phyloP scores from a whole-genome alignment of 2,329 filamentous ascomycete genomes.

The Pseudopithomyces maydicus region DNA sequence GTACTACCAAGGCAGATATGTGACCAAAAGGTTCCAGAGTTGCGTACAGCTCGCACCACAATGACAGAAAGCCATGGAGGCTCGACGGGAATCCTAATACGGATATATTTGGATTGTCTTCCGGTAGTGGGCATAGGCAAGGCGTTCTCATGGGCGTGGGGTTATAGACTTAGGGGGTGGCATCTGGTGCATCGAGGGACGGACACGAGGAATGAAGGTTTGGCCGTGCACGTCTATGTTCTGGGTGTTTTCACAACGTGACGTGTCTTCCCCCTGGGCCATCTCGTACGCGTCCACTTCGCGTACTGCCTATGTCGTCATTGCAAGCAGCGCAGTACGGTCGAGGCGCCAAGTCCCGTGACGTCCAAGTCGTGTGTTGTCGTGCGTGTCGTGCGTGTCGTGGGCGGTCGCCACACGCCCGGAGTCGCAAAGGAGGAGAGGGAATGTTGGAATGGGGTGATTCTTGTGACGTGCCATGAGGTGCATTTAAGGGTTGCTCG shows the following conservation, averaged over 20 bases:
- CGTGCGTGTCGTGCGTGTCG: background rate
- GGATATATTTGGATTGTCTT: background rate
- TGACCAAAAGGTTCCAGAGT: background rate
- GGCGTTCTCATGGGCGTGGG: background rate
- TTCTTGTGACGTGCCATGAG: constrained; percentile 8
- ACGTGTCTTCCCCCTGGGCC: background rate
- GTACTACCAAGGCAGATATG: background rate
- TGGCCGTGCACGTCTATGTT: background rate
- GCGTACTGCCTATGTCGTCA: constrained; percentile 4
- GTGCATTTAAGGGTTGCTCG: constrained; percentile 22
- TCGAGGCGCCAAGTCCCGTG: constrained; percentile 12
- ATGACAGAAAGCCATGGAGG: background rate
- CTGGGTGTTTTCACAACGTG: background rate
- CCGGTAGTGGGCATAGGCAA: background rate
- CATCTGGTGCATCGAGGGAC: background rate
- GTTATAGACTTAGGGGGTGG: background rate
- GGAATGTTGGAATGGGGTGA: background rate
- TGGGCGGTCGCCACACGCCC: background rate
- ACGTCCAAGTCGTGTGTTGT: background rate
- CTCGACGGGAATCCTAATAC: background rate
- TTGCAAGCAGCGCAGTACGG: constrained; percentile 1
- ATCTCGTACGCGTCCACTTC: background rate
- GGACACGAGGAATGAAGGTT: background rate
- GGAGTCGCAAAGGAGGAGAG: background rate
- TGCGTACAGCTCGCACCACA: background rate